Evolutionary conservation across 768 basidiomycete species (phyloP), one percentile per base, ranked within the genome.

Genomic region (Xerocomellus intermedius): DNA sequence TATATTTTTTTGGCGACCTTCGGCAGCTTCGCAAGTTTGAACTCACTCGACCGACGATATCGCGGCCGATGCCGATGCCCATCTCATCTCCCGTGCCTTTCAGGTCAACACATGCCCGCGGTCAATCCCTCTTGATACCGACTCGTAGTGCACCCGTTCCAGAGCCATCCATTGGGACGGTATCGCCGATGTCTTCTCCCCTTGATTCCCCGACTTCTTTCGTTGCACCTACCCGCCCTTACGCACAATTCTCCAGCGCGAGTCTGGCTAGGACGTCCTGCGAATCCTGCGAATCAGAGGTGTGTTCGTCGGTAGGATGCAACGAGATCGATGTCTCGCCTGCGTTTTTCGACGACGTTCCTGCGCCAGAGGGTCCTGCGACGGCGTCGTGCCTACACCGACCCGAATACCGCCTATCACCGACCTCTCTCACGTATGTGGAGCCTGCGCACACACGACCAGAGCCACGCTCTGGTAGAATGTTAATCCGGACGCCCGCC

Each of bases 1-100:
- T 91, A 6, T 91, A 90, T 65, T 65, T 91, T 30, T 89, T 91
- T 62, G 89, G 89, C 8, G 89, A 91, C 69, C 75, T 91, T 19
- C 77, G 89, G 8, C 89, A 91, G 63, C 77, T 91, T 19, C 83
- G 86, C 60, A 85, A 82, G 59, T 90, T 90, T 63, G 89, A 91
- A 66, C 82, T 91, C n/a, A 69, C 82, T 4, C 77, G 87, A 21
- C 89, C 88, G 10, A 71, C 81, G 14, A 85, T 87, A 58, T 84
- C 85, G 0, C 77, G 76, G 49, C 74, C 74, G 2, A 65, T 72
- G 2, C 58, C 64, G 3, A 48, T 55, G 21, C 43, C 60, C 7
- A 50, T 66, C 12, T 61, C 65, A 5, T 42, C 53, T 0, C 64
- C 70, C 14, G 13, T 64, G 1, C n/a, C 58, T 0, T n/a, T 44